A percentile compares a stretch with the other conserved stretches of the same genome.
Conservation (phyloP, 2,329 filamentous ascomycete species). For the Dryadomyces quercus-mongolicae region DNA sequence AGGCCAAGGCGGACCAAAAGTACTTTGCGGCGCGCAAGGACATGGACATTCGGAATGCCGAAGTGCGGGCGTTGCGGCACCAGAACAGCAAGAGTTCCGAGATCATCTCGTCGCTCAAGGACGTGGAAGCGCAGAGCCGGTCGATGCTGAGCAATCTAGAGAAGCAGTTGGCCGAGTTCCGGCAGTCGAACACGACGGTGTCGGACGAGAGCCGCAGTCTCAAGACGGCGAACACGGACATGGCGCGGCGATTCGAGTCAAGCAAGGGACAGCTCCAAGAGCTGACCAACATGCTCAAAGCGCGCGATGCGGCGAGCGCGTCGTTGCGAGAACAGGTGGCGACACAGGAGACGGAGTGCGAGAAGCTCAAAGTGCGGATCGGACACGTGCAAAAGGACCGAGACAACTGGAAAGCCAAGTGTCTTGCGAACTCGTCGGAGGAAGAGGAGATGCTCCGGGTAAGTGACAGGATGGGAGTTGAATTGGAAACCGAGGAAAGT, state of each 20-base stretch:
- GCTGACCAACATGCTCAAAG: conserved; percentile 59
- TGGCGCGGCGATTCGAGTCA: conserved; percentile 55
- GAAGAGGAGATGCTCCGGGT: conserved; percentile 80
- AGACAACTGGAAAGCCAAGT: conserved; percentile 60
- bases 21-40: conserved; percentile 94
- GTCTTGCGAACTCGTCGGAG: conserved; percentile 65
- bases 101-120: conserved; percentile 87
- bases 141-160: conserved; percentile 72
- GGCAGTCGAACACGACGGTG: conserved; percentile 62
- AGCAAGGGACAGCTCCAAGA: conserved; percentile 66
- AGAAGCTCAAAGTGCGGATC: conserved; percentile 65
- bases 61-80: conserved; percentile 65
- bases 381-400: conserved; percentile 72
- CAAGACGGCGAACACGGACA: conserved; percentile 61
- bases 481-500: not conserved
- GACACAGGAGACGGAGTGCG: conserved; percentile 60
- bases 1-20: conserved; percentile 94
- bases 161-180: conserved; percentile 77
- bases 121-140: conserved; percentile 68
- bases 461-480: too few relatives aligned
- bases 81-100: conserved; percentile 88
- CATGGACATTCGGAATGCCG: conserved; percentile 71
- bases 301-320: conserved; percentile 55
- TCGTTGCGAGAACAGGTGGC: conserved; percentile 44
- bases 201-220: conserved; percentile 62